phyloP scores from a whole-genome alignment of 2,329 filamentous ascomycete genomes.

The Epichloe hybrida region DNA sequence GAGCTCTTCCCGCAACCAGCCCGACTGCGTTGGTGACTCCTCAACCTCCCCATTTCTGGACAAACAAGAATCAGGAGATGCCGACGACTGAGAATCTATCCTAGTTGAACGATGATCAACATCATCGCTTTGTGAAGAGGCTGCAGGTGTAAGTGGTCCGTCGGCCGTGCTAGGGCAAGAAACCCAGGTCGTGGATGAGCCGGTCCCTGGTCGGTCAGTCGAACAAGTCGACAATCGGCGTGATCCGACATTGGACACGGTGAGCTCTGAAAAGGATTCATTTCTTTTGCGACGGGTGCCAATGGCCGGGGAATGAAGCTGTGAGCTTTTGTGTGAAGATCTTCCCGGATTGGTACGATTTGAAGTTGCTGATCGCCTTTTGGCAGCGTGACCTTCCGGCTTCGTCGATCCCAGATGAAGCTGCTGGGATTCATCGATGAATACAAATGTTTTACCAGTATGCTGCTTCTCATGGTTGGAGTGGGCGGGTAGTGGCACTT shows the following conservation, averaged over 20 bases:
- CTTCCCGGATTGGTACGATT: background rate
- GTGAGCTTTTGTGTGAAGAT: background rate
- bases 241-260: background rate
- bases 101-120: background rate
- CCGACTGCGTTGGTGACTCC: conserved; percentile 1
- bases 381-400: background rate
- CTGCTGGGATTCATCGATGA: conserved; percentile 4
- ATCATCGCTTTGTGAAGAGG: conserved; percentile 5
- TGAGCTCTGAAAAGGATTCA: background rate
- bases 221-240: background rate
- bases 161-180: background rate
- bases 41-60: conserved; percentile 2
- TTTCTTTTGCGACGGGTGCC: background rate
- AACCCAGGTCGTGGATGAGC: background rate
- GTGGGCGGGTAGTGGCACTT: background rate
- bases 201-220: background rate
- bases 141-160: conserved; percentile 1
- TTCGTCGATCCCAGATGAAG: background rate
- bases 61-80: conserved; percentile 5
- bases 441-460: background rate
- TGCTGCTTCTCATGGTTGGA: background rate
- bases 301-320: background rate
- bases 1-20: background rate
- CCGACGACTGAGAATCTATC: background rate
- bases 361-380: background rate